A percentile compares a stretch with the other conserved stretches of the same genome.
These are phyloP conservation scores for Catenaria anguillulae DNA, from an alignment of 371 early-diverging fungal species.

Conservation along the genomic window DNA sequence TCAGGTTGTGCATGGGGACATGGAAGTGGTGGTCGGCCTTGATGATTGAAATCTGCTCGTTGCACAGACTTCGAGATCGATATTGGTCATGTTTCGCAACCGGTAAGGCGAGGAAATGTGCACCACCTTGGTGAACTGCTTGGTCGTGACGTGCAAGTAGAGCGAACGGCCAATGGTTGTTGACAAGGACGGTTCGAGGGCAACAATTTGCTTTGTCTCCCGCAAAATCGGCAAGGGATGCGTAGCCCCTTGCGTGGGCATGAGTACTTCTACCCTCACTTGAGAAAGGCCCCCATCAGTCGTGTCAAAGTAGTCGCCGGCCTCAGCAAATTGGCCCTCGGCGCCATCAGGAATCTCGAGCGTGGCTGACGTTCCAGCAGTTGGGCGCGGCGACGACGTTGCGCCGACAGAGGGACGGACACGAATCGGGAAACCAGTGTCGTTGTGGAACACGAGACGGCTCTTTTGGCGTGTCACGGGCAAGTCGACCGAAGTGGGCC, in stretches of 20 bases:
- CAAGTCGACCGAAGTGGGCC: slow-evolving; percentile 23
- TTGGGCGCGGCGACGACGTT: slow-evolving; percentile 30
- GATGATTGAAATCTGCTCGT: slow-evolving; percentile 11
- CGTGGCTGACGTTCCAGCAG: slow-evolving; percentile 45
- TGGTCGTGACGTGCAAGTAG: slow-evolving; percentile 69
- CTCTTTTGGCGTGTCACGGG: no score
- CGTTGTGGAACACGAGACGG: slow-evolving; percentile 72
- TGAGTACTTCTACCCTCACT: slow-evolving; percentile 74
- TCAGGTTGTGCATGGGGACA: slow-evolving; percentile 72
- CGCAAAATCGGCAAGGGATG: slow-evolving; percentile 73
- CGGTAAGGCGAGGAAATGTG: slow-evolving; percentile 74
- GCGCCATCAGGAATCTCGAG: slow-evolving; percentile 65
- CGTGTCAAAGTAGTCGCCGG: no score
- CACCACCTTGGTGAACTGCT: slow-evolving; percentile 76
- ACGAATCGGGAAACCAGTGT: slow-evolving; percentile 76
- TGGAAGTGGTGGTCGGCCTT: slow-evolving; percentile 67
- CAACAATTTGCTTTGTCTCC: slow-evolving; percentile 61
- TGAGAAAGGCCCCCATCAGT: no score
- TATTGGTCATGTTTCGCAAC: slow-evolving; percentile 59
- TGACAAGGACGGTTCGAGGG: slow-evolving; percentile 60
- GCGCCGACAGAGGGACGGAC: slow-evolving; percentile 62
- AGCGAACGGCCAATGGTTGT: slow-evolving; percentile 57
- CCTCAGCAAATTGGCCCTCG: no score
- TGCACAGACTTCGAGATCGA: slow-evolving; percentile 48
- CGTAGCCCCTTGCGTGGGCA: slow-evolving; percentile 71